Evolutionary conservation across 2,329 filamentous ascomycete species (phyloP), one percentile per base, ranked within the genome.

Genomic region (Alternaria consortialis): DNA sequence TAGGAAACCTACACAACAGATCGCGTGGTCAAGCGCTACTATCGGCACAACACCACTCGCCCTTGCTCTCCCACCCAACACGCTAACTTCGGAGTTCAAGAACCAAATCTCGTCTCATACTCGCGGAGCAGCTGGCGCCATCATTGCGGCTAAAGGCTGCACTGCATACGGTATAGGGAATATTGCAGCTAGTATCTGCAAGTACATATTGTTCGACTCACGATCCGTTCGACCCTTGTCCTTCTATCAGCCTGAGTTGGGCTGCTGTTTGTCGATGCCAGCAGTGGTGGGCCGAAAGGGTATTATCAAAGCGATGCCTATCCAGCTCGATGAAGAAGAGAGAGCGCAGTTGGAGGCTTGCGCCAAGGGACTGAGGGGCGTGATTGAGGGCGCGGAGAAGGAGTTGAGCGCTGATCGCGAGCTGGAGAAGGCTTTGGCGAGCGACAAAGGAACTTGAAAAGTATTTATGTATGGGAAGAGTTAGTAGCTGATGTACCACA

Each of bases 111-210:
- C 79, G 1, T 65, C 72, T 7, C 79, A 84, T 43, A 84, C 83
- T 54, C 82, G 79, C 42, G 74, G 80, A n/a, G 83, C 81, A 37
- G 81, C 83, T 0, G 79, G 81, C 8, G 77, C 74, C 12, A 85
- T 86, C 62, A 81, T 85, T 46, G 74, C 79, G 20, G 78, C 80
- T 11, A 86, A 86, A 70, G 84, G 84, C 1, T 80, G 82, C 29
- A 86, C 81, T 0, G 79, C 82, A 0, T 85, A 81, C 64, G 84
- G 84, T 11, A 83, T 85, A 46, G 84, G 80, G 8, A 81, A 82
- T 29, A 77, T 84, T 4, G 78, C 83, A 3, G 77, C 80, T 2
- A 80, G 76, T 42, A 83, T 86, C 56, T 86, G 84, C 72, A 79
- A 81, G 58, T 83, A 83, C 12, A 83, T 86, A 13, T 68, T 85